phyloP scores from a whole-genome alignment of 148 eudicot genomes.

The Fagopyrum esculentum region DNA sequence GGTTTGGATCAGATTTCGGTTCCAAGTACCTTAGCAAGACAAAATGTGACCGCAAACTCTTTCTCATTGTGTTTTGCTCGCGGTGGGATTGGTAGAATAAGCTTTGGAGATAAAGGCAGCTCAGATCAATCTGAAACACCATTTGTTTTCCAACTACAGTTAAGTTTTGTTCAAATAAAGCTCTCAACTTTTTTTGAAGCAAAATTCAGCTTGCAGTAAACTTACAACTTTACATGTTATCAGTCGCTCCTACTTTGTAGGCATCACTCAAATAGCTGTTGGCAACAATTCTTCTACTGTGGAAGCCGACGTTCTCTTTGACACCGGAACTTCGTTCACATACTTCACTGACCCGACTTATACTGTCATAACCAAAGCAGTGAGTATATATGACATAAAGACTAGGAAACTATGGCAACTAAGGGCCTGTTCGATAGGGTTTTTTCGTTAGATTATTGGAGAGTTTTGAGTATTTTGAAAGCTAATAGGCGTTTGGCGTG shows the following conservation, averaged over 20 bases:
- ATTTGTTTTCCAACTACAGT: slow-evolving; percentile 33
- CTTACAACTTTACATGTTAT: too few species aligned
- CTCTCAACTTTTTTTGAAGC: slow-evolving; percentile 25
- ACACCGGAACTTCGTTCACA: slow-evolving; percentile 88
- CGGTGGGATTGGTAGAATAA: slow-evolving; percentile 62
- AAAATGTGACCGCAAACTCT: slow-evolving; percentile 60
- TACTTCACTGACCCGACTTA: slow-evolving; percentile 68
- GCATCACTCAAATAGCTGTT: slow-evolving; percentile 49
- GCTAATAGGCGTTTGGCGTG: too few species aligned
- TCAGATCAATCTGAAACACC: slow-evolving; percentile 68
- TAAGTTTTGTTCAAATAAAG: slow-evolving; percentile 18
- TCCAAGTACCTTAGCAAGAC: slow-evolving; percentile 69
- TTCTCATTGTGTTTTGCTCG: slow-evolving; percentile 89
- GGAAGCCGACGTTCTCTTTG: slow-evolving; percentile 58
- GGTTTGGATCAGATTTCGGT: slow-evolving; percentile 65
- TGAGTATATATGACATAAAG: slow-evolving; percentile 23
- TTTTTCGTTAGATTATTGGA: too few species aligned
- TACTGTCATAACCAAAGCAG: slow-evolving; percentile 41
- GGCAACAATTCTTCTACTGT: slow-evolving; percentile 38
- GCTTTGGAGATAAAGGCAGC: slow-evolving; percentile 81
- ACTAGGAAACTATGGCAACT: too few species aligned
- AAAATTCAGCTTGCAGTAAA: neutral
- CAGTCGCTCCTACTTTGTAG: slow-evolving; percentile 37
- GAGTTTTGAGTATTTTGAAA: too few species aligned
- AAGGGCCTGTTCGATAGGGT: too few species aligned